Evolutionary conservation across 306 rosid species (phyloP).

Genomic region (Inga oerstediana): DNA sequence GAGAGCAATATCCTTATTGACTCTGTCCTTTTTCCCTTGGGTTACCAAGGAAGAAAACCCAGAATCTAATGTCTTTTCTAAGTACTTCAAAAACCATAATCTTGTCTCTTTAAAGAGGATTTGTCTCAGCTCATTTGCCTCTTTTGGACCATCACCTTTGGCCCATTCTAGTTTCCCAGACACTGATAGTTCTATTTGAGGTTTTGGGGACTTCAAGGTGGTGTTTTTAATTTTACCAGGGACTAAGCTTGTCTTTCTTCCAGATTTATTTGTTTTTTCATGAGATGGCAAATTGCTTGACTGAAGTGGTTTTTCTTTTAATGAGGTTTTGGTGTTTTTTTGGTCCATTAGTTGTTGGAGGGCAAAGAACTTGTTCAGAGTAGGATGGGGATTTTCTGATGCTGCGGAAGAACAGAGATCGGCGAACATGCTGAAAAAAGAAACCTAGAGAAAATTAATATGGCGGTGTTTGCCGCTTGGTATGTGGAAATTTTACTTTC

Average conservation of each 20-base stretch:
- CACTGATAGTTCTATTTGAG: slow-evolving; percentile 44
- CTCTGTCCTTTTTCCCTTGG: slow-evolving; percentile 68
- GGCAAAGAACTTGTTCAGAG: slow-evolving; percentile 69
- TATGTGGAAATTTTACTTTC: not conserved
- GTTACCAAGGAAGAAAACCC: slow-evolving; percentile 58
- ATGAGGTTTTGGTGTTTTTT: slow-evolving; percentile 44
- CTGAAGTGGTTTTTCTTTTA: slow-evolving; percentile 53
- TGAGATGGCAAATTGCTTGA: slow-evolving; percentile 41
- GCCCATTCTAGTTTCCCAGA: slow-evolving; percentile 87
- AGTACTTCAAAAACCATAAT: slow-evolving; percentile 84
- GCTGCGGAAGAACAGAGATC: slow-evolving; percentile 70
- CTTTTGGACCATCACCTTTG: slow-evolving; percentile 62
- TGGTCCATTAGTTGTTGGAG: slow-evolving; percentile 72
- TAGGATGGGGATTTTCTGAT: slow-evolving; percentile 71
- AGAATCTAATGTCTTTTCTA: slow-evolving; percentile 70
- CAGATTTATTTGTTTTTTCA: slow-evolving; percentile 51
- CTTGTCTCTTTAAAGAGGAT: slow-evolving; percentile 68
- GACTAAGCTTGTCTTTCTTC: slow-evolving; percentile 40
- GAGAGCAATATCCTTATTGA: slow-evolving; percentile 68
- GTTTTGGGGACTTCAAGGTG: slow-evolving; percentile 48
- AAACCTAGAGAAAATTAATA: slow-evolving; percentile 3
- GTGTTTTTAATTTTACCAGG: slow-evolving; percentile 41
- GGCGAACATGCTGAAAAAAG: slow-evolving; percentile 63
- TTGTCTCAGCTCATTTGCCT: slow-evolving; percentile 58
- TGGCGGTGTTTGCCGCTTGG: not conserved